Conservation (phyloP, 177 flowering plant species). For the Vitis hybrid region DNA sequence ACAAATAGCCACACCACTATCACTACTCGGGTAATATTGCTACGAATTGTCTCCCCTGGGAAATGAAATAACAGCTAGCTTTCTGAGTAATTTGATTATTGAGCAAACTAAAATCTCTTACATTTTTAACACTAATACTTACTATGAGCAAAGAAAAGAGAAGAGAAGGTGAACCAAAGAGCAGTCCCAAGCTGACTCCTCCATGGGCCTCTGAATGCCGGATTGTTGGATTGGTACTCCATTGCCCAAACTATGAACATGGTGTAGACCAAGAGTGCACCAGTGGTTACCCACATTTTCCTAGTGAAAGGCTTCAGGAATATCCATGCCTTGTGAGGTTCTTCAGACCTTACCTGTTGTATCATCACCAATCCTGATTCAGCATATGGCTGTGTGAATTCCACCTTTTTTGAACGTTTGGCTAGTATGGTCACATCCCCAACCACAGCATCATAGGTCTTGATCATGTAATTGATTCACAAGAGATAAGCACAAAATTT, state of each 20-base stretch:
- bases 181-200: slow-evolving; percentile 14
- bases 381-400: slow-evolving; percentile 8
- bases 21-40: too few species aligned
- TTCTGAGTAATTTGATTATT: too few species aligned
- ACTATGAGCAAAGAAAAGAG: too few species aligned
- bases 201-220: slow-evolving; percentile 15
- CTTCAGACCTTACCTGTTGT: not conserved
- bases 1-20: too few species aligned
- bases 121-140: too few species aligned
- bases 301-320: slow-evolving; percentile 46
- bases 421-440: slow-evolving; percentile 4
- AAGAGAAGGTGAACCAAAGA: too few species aligned
- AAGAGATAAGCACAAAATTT: too few species aligned
- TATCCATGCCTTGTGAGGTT: slow-evolving; percentile 4
- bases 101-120: too few species aligned
- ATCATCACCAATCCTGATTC: too few species aligned
- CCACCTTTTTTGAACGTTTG: slow-evolving; percentile 6
- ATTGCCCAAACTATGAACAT: slow-evolving; percentile 2
- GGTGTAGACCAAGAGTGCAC: slow-evolving; percentile 38
- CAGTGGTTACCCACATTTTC: slow-evolving; percentile 39
- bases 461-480: not conserved
- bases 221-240: not conserved
- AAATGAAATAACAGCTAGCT: too few species aligned
- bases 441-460: too few species aligned
- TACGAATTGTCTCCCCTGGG: too few species aligned